Evolutionary conservation across 2,329 filamentous ascomycete species (phyloP).

Genomic region (Diaporthe aspalathi): DNA sequence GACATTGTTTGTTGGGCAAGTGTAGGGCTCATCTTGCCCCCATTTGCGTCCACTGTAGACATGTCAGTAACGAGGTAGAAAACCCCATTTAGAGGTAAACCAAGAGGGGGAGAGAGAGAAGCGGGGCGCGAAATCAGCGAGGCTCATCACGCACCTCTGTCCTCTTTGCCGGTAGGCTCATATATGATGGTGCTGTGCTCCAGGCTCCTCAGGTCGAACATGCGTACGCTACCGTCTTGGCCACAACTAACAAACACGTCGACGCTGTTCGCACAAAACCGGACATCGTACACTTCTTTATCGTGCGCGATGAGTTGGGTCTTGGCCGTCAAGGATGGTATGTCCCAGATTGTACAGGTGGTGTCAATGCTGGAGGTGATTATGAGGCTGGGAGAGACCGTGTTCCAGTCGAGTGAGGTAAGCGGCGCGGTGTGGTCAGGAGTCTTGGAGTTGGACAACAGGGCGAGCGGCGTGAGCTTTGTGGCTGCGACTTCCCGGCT

Average conservation of each 20-base stretch:
- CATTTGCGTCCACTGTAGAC: conserved; percentile 59
- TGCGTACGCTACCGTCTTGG: conserved; percentile 95
- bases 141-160: conserved; percentile 65
- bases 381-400: conserved; percentile 93
- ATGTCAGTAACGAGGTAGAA: not conserved
- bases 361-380: conserved; percentile 99
- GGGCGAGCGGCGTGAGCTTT: conserved; percentile 91
- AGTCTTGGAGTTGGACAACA: conserved; percentile 97
- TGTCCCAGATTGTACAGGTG: conserved; percentile 99
- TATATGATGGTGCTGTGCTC: conserved; percentile 99
- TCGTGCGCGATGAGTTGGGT: conserved; percentile 98
- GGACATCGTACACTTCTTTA: conserved; percentile 98
- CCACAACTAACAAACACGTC: conserved; percentile 99
- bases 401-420: conserved; percentile 98
- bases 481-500: conserved; percentile 69
- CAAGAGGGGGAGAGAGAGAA: too few species aligned
- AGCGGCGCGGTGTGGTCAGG: conserved; percentile 97
- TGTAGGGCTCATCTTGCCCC: conserved; percentile 77
- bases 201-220: conserved; percentile 96
- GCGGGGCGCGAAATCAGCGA: conserved; percentile 17
- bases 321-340: conserved; percentile 96
- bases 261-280: conserved; percentile 98
- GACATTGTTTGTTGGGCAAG: conserved; percentile 81
- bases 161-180: conserved; percentile 90
- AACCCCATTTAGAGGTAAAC: not conserved